Conservation (phyloP, 352 stramenopile genomes). For the Globisporangium recalcitrans region DNA sequence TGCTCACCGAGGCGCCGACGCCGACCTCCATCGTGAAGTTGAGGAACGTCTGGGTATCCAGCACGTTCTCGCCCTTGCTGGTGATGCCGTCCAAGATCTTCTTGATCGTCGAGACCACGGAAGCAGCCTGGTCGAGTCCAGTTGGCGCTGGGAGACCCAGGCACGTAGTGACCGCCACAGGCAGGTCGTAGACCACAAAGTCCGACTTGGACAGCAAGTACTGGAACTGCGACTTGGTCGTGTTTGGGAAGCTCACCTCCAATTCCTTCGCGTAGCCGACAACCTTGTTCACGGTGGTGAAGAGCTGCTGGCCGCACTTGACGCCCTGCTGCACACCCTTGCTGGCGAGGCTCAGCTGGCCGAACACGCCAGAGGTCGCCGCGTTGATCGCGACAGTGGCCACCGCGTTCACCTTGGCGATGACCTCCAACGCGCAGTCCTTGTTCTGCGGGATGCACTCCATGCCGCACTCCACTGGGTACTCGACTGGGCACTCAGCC, state of each 20-base stretch:
- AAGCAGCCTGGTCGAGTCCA: constrained; percentile 4
- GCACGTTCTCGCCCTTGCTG: constrained; percentile 34
- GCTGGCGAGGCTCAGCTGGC: constrained; percentile 32
- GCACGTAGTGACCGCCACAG: constrained; percentile 42
- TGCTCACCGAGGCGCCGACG: neutral
- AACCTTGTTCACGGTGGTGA: constrained; percentile 38
- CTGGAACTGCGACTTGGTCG: constrained; percentile 45
- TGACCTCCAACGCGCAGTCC: constrained; percentile 44
- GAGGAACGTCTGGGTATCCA: constrained; percentile 27
- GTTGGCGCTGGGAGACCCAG: constrained; percentile 21
- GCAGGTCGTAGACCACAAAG: constrained; percentile 46
- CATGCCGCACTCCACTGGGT: constrained; percentile 62
- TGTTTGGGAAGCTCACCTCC: constrained; percentile 29
- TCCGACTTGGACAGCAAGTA: constrained; percentile 54
- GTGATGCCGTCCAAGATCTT: constrained; percentile 21
- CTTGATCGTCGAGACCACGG: constrained; percentile 14
- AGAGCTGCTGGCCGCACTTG: constrained; percentile 47
- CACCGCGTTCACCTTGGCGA: constrained; percentile 44
- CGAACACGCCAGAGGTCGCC: constrained; percentile 50
- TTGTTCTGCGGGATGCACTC: constrained; percentile 70
- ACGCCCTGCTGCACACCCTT: constrained; percentile 39
- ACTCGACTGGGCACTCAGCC: constrained; percentile 66
- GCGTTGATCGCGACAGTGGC: constrained; percentile 48
- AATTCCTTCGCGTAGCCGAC: constrained; percentile 35
- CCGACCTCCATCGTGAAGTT: constrained; percentile 22